A percentile compares a stretch with the other conserved stretches of the same genome.
Conservation (phyloP, 495 filamentous ascomycete species). For the Penicillium longicatenatum region DNA sequence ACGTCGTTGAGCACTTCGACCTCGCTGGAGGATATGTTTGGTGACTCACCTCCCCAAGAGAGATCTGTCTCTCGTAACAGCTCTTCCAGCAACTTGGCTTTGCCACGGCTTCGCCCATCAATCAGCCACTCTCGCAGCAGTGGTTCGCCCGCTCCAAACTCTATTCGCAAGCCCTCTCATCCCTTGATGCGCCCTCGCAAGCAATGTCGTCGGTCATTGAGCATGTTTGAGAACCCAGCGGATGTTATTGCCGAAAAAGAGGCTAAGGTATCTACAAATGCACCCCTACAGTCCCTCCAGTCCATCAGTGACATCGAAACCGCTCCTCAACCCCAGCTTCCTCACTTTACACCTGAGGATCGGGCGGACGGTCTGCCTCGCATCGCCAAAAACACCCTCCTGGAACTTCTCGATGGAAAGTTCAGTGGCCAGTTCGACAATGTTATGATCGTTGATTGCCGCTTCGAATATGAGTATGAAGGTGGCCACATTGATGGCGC, state of each 20-base stretch:
- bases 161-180: slow-evolving; percentile 71
- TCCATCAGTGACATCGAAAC: slow-evolving; percentile 79
- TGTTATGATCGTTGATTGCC: slow-evolving; percentile 87
- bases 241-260: slow-evolving; percentile 79
- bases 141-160: slow-evolving; percentile 70
- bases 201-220: slow-evolving; percentile 85
- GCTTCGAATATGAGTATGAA: slow-evolving; percentile 98
- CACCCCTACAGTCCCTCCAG: slow-evolving; percentile 59
- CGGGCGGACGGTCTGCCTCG: slow-evolving; percentile 83
- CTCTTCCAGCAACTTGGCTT: slow-evolving; percentile 37
- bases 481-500: slow-evolving; percentile 94
- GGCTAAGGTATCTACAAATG: slow-evolving; percentile 52
- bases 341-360: slow-evolving; percentile 81
- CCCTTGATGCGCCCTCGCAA: slow-evolving; percentile 78
- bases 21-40: slow-evolving; percentile 77
- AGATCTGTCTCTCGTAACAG: slow-evolving; percentile 38
- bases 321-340: slow-evolving; percentile 68
- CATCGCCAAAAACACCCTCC: slow-evolving; percentile 75
- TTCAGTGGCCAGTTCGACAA: slow-evolving; percentile 73
- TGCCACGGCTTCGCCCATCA: slow-evolving; percentile 61
- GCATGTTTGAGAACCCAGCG: slow-evolving; percentile 93
- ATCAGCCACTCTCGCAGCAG: slow-evolving; percentile 59
- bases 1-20: slow-evolving; percentile 57
- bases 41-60: slow-evolving; percentile 75
- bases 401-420: slow-evolving; percentile 84